These are phyloP conservation scores for Striga hermonthica DNA, from an alignment of 305 asterid species.

Conservation along the genomic window DNA sequence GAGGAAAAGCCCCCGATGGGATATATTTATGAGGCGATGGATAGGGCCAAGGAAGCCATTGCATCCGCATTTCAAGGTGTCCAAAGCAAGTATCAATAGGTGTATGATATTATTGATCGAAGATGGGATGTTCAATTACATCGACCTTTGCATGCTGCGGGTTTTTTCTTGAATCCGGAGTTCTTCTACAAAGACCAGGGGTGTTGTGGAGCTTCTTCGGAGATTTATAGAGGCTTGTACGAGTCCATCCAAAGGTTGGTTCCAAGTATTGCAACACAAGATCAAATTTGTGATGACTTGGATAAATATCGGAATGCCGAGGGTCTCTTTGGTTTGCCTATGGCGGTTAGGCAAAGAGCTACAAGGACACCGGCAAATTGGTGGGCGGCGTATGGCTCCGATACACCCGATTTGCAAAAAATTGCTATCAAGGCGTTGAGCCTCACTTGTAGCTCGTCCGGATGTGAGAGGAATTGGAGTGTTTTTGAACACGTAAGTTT, in stretches of 20 bases:
- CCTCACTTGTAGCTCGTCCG: neutral
- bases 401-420: neutral
- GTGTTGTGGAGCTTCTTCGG: neutral
- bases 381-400: neutral
- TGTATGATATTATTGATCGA: neutral
- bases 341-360: neutral
- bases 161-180: neutral
- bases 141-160: neutral
- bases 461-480: conserved; percentile 5
- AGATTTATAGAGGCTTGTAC: neutral
- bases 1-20: neutral
- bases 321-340: neutral
- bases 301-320: neutral
- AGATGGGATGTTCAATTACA: neutral
- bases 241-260: neutral
- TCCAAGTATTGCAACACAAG: neutral
- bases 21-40: neutral
- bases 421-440: neutral
- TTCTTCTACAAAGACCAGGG: neutral
- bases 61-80: neutral
- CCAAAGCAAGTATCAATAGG: neutral
- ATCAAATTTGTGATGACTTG: too few species aligned
- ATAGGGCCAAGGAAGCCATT: neutral
- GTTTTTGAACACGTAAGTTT: conserved; percentile 3
- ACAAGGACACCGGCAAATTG: neutral